Base-by-base conservation (phyloP, 106 monocot species). In the Apostasia shenzhenica region DNA sequence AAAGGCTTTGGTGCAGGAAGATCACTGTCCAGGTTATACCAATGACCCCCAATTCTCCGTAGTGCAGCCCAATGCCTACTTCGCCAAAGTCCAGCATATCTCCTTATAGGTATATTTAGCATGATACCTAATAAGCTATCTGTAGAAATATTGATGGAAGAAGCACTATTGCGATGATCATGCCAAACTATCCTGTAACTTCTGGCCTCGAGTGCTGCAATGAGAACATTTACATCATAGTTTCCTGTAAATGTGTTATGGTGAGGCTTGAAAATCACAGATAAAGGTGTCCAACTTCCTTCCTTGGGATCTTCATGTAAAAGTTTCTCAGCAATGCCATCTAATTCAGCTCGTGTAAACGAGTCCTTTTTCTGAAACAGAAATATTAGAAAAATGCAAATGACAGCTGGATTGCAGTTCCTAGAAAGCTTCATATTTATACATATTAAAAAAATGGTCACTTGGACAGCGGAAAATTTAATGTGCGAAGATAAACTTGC, bases 1-100 rank as follows among this genome's bases (percentile, higher is more conserved):
- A 99, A 93, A 7, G 73, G 53, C 45, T 66, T 55, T 2, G 90
- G 89, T 11, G 63, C 70, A 54, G 61, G 6, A 55, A 99, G 80
- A 84, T 99, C 87, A 67, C 89, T 92, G 64, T 99, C 99, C 66
- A 99, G 70, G 66, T 99, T 87, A 70, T 93, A 99, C 99, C 99
- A 99, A 11, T 76, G 11, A 51, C 83, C 83, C 72, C 64, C 51
- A 49, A 99, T 77, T 9, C 51, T 73, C 39, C 85, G 80, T 51
- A 99, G 47, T 57, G 99, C 61, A 12, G 84, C 58, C 99, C 99
- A 99, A 72, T 99, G 99, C 75, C 99, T 78, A 40, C 85, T 62
- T 52, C 54, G 75, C 93, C 93, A 99, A 13, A 99, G 78, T 6
- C 99, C 97, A 45, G 70, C 78, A 9, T 87, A 68, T 70, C 66